phyloP scores from a whole-genome alignment of 2,329 filamentous ascomycete genomes.

The Zasmidium angulare region DNA sequence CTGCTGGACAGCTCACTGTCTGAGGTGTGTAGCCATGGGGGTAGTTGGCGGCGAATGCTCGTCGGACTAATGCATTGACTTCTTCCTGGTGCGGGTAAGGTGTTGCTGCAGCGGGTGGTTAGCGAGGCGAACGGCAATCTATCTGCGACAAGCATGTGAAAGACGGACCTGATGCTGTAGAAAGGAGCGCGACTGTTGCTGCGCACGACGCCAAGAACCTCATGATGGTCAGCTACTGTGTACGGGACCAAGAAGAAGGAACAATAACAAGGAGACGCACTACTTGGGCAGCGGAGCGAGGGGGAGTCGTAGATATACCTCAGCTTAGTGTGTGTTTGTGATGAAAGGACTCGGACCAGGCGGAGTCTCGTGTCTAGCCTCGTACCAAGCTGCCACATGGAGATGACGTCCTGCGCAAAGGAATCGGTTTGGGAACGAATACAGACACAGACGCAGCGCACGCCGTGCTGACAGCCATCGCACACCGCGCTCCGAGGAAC shows the following conservation, averaged over 20 bases:
- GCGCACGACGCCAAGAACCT: background rate
- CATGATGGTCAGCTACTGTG: background rate
- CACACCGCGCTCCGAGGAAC: background rate
- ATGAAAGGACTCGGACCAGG: background rate
- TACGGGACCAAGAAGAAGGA: background rate
- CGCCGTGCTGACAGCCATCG: background rate
- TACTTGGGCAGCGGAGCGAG: background rate
- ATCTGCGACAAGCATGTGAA: background rate
- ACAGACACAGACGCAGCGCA: background rate
- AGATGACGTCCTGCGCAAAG: background rate
- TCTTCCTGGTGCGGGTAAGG: constrained; percentile 8
- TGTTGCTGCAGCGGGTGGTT: background rate
- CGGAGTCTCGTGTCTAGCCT: background rate
- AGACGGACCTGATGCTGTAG: constrained; percentile 10
- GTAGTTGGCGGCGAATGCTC: constrained; percentile 50
- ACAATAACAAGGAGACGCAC: background rate
- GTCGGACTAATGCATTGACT: constrained; percentile 13
- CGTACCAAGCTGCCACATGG: background rate
- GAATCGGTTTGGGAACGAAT: background rate
- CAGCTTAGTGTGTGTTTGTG: background rate
- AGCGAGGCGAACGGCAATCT: background rate
- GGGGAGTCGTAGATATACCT: background rate
- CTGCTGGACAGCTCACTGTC: constrained; percentile 65
- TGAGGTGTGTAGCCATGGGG: constrained; percentile 71
- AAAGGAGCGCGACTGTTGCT: constrained; percentile 10